Evolutionary conservation across 495 filamentous ascomycete species (phyloP).

Genomic region (Lichenothelia convexa): DNA sequence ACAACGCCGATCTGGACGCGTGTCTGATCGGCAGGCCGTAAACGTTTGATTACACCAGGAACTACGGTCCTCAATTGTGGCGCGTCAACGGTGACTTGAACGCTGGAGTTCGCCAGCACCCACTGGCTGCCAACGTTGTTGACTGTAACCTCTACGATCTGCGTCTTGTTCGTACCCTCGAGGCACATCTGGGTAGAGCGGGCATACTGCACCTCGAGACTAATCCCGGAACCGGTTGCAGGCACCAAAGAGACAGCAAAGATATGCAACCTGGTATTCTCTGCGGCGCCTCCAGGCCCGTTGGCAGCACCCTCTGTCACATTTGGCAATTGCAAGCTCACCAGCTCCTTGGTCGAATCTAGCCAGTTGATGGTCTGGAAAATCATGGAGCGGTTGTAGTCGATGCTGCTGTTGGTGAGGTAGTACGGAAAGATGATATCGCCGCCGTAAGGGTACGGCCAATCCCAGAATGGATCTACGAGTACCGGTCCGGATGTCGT

Average conservation of each 20-base stretch:
- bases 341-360: conserved; percentile 27
- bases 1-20: conserved; percentile 29
- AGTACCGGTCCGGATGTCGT: conserved; percentile 25
- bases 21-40: conserved; percentile 34
- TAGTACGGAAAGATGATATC: conserved; percentile 32
- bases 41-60: conserved; percentile 26
- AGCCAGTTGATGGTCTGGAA: conserved; percentile 31
- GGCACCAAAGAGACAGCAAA: conserved; percentile 25
- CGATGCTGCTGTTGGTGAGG: conserved; percentile 24
- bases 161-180: conserved; percentile 24
- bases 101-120: conserved; percentile 20
- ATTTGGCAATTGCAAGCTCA: conserved; percentile 25
- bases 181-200: conserved; percentile 35
- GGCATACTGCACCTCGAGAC: conserved; percentile 27
- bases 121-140: conserved; percentile 32
- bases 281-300: conserved; percentile 8
- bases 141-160: conserved; percentile 31
- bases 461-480: conserved; percentile 29
- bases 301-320: conserved; percentile 12
- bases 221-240: conserved; percentile 3
- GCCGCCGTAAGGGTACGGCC: conserved; percentile 30
- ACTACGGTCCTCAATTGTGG: conserved; percentile 22
- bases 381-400: conserved; percentile 35
- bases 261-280: conserved; percentile 23
- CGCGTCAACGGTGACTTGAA: conserved; percentile 22